Conservation (phyloP, 2,329 filamentous ascomycete genomes). For the Cladosporium colombiae region DNA sequence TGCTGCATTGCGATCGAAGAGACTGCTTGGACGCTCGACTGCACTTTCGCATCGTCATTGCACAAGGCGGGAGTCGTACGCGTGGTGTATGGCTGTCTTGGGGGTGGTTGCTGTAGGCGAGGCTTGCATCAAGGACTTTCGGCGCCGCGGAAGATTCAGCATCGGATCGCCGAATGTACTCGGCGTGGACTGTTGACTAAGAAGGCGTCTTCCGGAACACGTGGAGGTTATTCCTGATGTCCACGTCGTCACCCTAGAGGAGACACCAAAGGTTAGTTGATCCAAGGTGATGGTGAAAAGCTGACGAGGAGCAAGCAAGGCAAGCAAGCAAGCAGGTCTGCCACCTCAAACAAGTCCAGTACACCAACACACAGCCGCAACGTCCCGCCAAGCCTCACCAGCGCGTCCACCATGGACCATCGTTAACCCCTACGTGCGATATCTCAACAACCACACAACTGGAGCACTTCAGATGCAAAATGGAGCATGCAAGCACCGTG, state of each 20-base stretch:
- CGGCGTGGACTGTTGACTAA: neutral
- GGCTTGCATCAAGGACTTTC: neutral
- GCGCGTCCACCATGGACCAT: neutral
- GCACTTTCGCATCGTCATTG: neutral
- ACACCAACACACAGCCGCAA: neutral
- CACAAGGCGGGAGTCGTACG: neutral
- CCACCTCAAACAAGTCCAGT: neutral
- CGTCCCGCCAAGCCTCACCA: conserved; percentile 14
- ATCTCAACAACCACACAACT: conserved; percentile 12
- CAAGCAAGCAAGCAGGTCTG: neutral
- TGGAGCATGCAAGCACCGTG: conserved; percentile 7
- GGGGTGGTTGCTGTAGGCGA: neutral
- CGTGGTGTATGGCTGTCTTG: neutral
- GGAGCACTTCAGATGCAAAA: neutral
- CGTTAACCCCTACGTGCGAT: conserved; percentile 5
- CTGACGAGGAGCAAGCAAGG: neutral
- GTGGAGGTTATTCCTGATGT: neutral
- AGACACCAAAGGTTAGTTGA: neutral
- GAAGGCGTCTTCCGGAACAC: neutral
- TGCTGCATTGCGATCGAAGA: neutral
- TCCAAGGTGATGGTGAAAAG: neutral
- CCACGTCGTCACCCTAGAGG: neutral
- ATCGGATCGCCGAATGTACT: neutral
- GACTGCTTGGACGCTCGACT: neutral
- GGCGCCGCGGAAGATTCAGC: neutral